phyloP scores from a whole-genome alignment of 768 basidiomycete genomes.

The Suillus luteus region DNA sequence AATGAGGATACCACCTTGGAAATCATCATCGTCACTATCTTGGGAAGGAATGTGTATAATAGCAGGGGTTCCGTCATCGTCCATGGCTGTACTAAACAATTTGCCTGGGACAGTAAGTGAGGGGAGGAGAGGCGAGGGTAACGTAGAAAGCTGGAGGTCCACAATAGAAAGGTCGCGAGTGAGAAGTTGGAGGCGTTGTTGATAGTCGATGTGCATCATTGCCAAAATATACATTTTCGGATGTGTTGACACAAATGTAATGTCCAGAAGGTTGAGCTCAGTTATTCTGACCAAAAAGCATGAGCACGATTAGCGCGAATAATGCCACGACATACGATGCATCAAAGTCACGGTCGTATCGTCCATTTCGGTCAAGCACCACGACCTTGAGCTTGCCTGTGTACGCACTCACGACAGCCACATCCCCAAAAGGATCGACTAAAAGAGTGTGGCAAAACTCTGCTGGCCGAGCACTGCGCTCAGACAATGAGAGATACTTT shows the following conservation, averaged over 20 bases:
- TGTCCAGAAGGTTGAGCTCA: slow-evolving; percentile 67
- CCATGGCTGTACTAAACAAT: slow-evolving; percentile 33
- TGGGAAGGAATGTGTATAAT: slow-evolving; percentile 40
- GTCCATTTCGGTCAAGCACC: slow-evolving; percentile 51
- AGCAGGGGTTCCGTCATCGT: slow-evolving; percentile 40
- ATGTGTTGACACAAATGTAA: slow-evolving; percentile 55
- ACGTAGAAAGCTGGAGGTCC: slow-evolving; percentile 51
- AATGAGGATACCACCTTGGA: slow-evolving; percentile 71
- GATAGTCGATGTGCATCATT: slow-evolving; percentile 68
- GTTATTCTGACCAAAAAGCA: slow-evolving; percentile 45
- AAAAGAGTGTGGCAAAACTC: slow-evolving; percentile 75
- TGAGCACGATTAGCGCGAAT: slow-evolving; percentile 8
- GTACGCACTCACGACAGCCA: slow-evolving; percentile 68
- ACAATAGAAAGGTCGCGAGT: slow-evolving; percentile 55
- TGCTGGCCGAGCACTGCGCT: slow-evolving; percentile 57
- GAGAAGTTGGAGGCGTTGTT: slow-evolving; percentile 61
- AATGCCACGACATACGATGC: slow-evolving; percentile 50
- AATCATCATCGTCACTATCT: slow-evolving; percentile 29
- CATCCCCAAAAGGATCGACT: slow-evolving; percentile 60
- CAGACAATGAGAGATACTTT: slow-evolving; percentile 54
- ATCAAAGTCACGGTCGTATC: slow-evolving; percentile 59
- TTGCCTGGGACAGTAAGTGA: slow-evolving; percentile 55
- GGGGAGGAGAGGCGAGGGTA: slow-evolving; percentile 47
- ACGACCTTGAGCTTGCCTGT: slow-evolving; percentile 70
- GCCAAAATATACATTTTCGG: slow-evolving; percentile 54